Evolutionary conservation across 768 basidiomycete genomes (phyloP).

Genomic region (Trametopsis cervina): DNA sequence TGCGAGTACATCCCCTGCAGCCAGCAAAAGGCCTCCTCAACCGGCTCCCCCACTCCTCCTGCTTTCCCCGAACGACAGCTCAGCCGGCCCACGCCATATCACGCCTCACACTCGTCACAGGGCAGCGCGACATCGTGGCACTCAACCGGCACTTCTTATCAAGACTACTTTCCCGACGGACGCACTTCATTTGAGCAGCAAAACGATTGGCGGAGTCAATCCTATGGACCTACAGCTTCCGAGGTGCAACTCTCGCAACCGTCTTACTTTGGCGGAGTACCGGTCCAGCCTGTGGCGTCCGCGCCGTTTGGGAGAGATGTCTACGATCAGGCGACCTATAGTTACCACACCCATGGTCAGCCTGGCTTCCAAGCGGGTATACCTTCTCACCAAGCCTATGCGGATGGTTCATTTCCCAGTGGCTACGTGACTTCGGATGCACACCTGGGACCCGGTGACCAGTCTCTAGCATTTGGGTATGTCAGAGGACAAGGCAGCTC

Average conservation of each 20-base stretch:
- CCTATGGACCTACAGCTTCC: constrained; percentile 6
- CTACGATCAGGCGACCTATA: constrained; percentile 11
- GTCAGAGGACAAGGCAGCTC: constrained; percentile 7
- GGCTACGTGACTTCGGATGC: constrained; percentile 11
- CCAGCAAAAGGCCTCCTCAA: constrained; percentile 23
- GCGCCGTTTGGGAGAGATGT: constrained; percentile 8
- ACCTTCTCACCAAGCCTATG: constrained; percentile 12
- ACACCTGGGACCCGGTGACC: constrained; percentile 13
- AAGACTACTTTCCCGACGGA: constrained; percentile 5
- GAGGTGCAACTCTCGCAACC: constrained; percentile 4
- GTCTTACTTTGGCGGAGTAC: constrained; percentile 6
- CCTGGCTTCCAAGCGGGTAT: constrained; percentile 9
- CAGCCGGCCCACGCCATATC: constrained; percentile 4
- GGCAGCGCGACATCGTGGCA: constrained; percentile 9
- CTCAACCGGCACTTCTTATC: constrained; percentile 1
- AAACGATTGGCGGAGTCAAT: constrained; percentile 6
- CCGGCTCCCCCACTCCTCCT: constrained; percentile 9
- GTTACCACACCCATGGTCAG: constrained; percentile 11
- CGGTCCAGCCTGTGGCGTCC: constrained; percentile 7
- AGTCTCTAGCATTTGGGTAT: constrained; percentile 10
- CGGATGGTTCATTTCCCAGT: constrained; percentile 12
- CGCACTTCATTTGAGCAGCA: constrained; percentile 6
- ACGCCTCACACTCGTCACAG: constrained; percentile 1
- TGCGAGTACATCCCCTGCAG: constrained; percentile 39
- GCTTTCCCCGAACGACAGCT: constrained; percentile 3